A percentile compares a stretch with the other conserved stretches of the same genome.
Evolutionary conservation across 2,329 filamentous ascomycete species (phyloP).

Genomic region (Rutstroemia sp.): DNA sequence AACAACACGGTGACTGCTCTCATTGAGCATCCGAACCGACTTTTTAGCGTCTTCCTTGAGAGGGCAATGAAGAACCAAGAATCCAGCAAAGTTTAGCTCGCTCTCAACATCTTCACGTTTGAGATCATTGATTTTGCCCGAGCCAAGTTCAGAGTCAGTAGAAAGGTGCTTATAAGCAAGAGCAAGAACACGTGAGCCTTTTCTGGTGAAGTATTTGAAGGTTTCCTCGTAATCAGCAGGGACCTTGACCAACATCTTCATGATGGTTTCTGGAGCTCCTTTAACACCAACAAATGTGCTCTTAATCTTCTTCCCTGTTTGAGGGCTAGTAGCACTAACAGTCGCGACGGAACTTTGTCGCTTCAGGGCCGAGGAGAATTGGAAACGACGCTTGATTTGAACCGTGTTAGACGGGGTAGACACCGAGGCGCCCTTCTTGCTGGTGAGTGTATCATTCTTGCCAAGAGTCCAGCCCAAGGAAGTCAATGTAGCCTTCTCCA

Average conservation of each 20-base stretch:
- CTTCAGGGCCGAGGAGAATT: conserved; percentile 95
- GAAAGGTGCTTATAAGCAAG: conserved; percentile 91
- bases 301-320: conserved; percentile 67
- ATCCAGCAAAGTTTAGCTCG: conserved; percentile 82
- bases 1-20: conserved; percentile 95
- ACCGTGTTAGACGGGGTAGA: conserved; percentile 63
- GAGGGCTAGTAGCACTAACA: conserved; percentile 63
- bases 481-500: conserved; percentile 92
- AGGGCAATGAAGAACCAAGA: conserved; percentile 90
- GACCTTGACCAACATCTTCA: conserved; percentile 78
- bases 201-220: conserved; percentile 95
- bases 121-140: conserved; percentile 82
- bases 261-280: conserved; percentile 93
- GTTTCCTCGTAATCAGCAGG: conserved; percentile 94
- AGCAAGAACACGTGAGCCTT: conserved; percentile 87
- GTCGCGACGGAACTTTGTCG: conserved; percentile 91
- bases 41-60: conserved; percentile 94
- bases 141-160: conserved; percentile 70
- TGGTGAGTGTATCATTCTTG: conserved; percentile 74
- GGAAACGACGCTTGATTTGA: conserved; percentile 93
- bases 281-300: conserved; percentile 94
- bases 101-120: conserved; percentile 89
- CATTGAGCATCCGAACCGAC: conserved; percentile 92
- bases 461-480: conserved; percentile 93
- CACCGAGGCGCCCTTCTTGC: conserved; percentile 46